Evolutionary conservation across 2,329 filamentous ascomycete genomes (phyloP), one percentile per base, ranked within the genome.

Genomic region (Penicillium sp.): DNA sequence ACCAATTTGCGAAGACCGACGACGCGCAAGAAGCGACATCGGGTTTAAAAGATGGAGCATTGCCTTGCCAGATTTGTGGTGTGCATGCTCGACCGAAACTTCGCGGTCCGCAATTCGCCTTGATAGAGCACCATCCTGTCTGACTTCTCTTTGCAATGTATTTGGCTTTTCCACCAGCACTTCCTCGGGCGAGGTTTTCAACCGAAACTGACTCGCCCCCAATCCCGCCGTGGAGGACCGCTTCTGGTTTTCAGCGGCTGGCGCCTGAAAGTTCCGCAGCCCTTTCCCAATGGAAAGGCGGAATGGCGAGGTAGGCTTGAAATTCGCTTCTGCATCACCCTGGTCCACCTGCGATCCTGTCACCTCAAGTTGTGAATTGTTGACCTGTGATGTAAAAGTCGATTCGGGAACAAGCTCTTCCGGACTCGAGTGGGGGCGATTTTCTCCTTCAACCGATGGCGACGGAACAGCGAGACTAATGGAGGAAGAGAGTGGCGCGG

Each of bases 11-110:
- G 78, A 81, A 16, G 83, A 85, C 56, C 83, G 78, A 47, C 85
- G 78, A 25, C 84, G 78, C 62, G 83, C 81, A 47, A 87, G 73
- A 14, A 88, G 74, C 6, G 83, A 80, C 80, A 87, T 85, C 10
- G 85, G 85, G 63, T 87, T 88, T 42, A 85, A 72, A 25, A 87
- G 73, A 62, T 83, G 83, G 44, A 83, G 71, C 68, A 80, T 80
- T 43, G 81, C 80, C 66, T 82, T 84, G 29, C 75, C 75, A 4
- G 70, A 68, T 51, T 70, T 72, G 62, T 73, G 67, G 54, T 68
- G 66, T 6, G 60, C 44, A 55, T 68, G 63, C 13, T 75, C 72
- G 37, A 58, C 52, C 11, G 63, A 48, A 23, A 58, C 53, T 44
- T 75, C 73, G 29, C 72, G 67, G 42, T 73, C 69, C 26, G 44